Evolutionary conservation across 345 rosid species (phyloP).

Genomic region (Atalantia buxifolia): DNA sequence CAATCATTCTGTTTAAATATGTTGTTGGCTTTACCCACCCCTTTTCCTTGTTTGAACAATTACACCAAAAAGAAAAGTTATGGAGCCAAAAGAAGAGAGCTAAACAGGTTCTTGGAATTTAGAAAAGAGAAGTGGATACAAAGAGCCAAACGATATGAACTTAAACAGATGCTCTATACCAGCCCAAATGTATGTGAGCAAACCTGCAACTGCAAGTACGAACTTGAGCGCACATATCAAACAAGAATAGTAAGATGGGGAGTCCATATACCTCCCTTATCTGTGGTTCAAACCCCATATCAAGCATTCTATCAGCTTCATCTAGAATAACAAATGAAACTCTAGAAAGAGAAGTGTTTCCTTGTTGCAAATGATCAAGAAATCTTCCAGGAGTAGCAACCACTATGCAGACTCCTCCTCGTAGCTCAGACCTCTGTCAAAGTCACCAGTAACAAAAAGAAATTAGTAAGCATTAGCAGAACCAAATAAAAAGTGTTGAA

Average conservation of each 20-base stretch:
- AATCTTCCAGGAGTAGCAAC: conserved; percentile 51
- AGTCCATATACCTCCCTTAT: conserved; percentile 33
- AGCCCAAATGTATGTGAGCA: neutral
- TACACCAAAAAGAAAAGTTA: neutral
- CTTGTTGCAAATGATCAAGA: conserved; percentile 39
- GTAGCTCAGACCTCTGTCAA: conserved; percentile 30
- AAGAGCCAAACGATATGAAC: neutral
- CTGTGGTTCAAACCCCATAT: conserved; percentile 48
- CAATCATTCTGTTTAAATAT: neutral
- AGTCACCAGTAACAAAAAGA: conserved; percentile 1
- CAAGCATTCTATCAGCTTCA: conserved; percentile 51
- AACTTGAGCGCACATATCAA: neutral
- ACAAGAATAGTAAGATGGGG: neutral
- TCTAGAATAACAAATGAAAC: conserved; percentile 36
- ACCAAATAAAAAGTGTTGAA: neutral
- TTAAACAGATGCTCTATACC: neutral
- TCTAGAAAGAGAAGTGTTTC: conserved; percentile 33
- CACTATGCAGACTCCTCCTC: conserved; percentile 32
- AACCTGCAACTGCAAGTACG: neutral
- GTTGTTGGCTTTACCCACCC: neutral
- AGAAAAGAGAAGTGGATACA: neutral
- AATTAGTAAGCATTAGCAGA: neutral
- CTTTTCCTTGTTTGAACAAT: neutral
- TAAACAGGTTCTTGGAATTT: neutral
- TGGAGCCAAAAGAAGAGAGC: neutral